These are phyloP conservation scores for Suillus occidentalis DNA, from an alignment of 768 basidiomycete genomes.

Conservation along the genomic window DNA sequence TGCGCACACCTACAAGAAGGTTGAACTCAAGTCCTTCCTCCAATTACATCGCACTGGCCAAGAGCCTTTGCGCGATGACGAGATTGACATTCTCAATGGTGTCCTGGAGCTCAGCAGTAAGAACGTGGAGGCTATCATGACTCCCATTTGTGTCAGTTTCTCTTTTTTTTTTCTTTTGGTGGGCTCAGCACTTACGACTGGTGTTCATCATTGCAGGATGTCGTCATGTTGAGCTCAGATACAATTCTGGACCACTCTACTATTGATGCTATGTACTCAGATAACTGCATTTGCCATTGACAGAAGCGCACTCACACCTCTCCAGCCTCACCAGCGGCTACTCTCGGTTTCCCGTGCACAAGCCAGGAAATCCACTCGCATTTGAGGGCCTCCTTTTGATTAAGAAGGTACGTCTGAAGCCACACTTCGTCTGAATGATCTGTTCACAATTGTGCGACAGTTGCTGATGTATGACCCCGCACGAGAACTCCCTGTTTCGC, in stretches of 20 bases:
- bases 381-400: constrained; percentile 78
- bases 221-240: constrained; percentile 76
- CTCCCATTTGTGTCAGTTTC: constrained; percentile 62
- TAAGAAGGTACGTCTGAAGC: constrained; percentile 57
- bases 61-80: constrained; percentile 75
- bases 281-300: background rate
- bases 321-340: constrained; percentile 73
- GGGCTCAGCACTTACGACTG: constrained; percentile 47
- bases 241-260: constrained; percentile 74
- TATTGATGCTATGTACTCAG: constrained; percentile 69
- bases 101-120: constrained; percentile 80
- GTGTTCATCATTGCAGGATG: constrained; percentile 55
- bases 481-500: constrained; percentile 66
- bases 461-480: constrained; percentile 90
- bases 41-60: constrained; percentile 77
- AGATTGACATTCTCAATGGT: constrained; percentile 78
- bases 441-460: constrained; percentile 39
- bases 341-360: constrained; percentile 89
- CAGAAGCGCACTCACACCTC: constrained; percentile 8
- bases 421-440: constrained; percentile 9
- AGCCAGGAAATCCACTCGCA: constrained; percentile 59
- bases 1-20: constrained; percentile 77
- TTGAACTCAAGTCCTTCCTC: constrained; percentile 74
- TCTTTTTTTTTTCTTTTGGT: background rate
- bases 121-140: constrained; percentile 79